Evolutionary conservation across 805 yeast genomes (phyloP), one percentile per base, ranked within the genome.

Genomic region (Yamadazyma sp.): DNA sequence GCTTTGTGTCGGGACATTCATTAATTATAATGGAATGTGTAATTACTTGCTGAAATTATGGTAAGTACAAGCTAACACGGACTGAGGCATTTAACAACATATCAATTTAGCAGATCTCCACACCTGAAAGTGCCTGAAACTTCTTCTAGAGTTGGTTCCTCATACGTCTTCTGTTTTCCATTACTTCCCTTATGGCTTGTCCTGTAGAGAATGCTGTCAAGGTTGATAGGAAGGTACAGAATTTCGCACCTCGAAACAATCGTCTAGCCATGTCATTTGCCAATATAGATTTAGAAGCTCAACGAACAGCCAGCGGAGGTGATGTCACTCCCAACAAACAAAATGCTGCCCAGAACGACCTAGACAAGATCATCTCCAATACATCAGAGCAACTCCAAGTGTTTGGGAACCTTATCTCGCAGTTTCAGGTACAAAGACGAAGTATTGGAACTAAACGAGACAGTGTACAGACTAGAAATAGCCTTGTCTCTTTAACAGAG

Each of bases 401-500:
- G 32, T 75, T 75, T 49, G 77, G 77, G 4, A 62, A 60, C 40
- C 62, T 71, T n/a, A 68, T 76, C n/a, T 60, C 73, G 7, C 70
- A 64, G 33, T 63, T 80, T 30, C 80, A 77, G 41, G 63, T 65
- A 19, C 67, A 74, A 30, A 64, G 74, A 16, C 61, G 60, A 28
- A 77, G 69, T 36, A 47, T 80, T 11, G 86, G 86, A 0, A 63
- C 81, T 1, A 64, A 65, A 36, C 47, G 80, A 45, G 85, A 80
- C 47, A 59, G 61, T 14, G 19, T 16, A 2, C 48, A 52, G 19
- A 42, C 71, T n/a, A 52, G 79, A 32, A 48, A 44, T 11, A 53
- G 53, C 11, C 46, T 66, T 16, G 76, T 70, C 40, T 48, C 55
- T 4, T 41, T 64, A 3, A 53, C 55, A 7, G 47, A 55, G 3